Evolutionary conservation across 768 basidiomycete species (phyloP).

Genomic region (Pholiota conissans): DNA sequence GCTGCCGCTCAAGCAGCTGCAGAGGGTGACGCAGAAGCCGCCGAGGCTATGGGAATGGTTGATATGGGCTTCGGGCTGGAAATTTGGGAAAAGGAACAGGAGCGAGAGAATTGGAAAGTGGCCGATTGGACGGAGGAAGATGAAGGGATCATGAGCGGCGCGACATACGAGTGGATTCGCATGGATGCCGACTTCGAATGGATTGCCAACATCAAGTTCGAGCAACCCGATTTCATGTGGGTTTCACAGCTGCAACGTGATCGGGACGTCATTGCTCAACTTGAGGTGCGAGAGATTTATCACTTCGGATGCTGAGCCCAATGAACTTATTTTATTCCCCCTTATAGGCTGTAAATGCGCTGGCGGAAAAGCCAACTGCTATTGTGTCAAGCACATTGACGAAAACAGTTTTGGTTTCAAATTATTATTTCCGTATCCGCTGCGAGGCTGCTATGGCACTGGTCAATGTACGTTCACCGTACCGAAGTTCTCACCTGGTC

Average conservation of each 20-base stretch:
- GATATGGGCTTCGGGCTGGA: constrained; percentile 94
- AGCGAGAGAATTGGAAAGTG: constrained; percentile 93
- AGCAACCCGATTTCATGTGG: constrained; percentile 99
- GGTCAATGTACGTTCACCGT: constrained; percentile 59
- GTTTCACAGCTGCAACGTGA: constrained; percentile 94
- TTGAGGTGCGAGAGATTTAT: constrained; percentile 66
- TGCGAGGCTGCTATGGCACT: constrained; percentile 91
- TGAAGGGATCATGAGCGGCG: constrained; percentile 88
- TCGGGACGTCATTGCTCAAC: constrained; percentile 93
- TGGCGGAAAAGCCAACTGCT: constrained; percentile 77
- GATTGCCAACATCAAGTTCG: constrained; percentile 90
- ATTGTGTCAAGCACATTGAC: constrained; percentile 91
- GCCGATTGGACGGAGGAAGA: constrained; percentile 98
- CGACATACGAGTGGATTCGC: constrained; percentile 98
- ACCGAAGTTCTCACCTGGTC: background rate
- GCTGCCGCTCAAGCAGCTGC: constrained; percentile 92
- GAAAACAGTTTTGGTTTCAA: constrained; percentile 90
- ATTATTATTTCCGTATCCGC: constrained; percentile 95
- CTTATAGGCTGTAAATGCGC: constrained; percentile 84
- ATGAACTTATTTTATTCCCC: background rate
- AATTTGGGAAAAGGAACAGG: constrained; percentile 94
- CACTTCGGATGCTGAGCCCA: background rate
- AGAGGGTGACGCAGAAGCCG: constrained; percentile 88
- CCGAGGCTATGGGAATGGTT: constrained; percentile 90
- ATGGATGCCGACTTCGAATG: constrained; percentile 99